Evolutionary conservation across 1,284 basidiomycete species (phyloP), one percentile per base, ranked within the genome.

Genomic region (Trametes polyzona): DNA sequence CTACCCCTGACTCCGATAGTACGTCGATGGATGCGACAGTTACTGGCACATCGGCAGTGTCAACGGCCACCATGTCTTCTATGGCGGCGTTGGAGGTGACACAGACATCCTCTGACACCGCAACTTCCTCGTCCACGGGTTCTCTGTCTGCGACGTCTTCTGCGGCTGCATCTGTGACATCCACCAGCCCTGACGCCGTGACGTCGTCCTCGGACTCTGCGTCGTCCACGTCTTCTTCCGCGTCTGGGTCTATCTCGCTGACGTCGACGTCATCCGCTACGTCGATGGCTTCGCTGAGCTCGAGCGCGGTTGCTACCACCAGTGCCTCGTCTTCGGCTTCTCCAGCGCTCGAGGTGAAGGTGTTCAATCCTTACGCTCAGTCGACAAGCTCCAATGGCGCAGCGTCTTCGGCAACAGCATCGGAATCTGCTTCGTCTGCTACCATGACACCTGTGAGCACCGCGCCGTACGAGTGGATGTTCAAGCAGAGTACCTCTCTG

Each of bases 381-480:
- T n/a, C 36, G 11, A 17, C 26, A n/a, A n/a, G 29, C 19, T 51
- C 49, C 21, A 27, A 27, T 14, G 26, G 52, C 33, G 35, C 35
- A 5, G 27, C 24, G 19, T 27, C 36, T 16, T 29, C 47, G 23
- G 37, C 44, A 4, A 50, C 44, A 16, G 37, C 49, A 19, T 42
- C 54, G 16, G 43, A 12, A 44, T 56, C 12, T 32, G 61, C 50
- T 21, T 37, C 5, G 16, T 48, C 46, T 6, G 23, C 74, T 0
- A 63, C 64, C n/a, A 71, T 73, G 70, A 77, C 74, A 7, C 70
- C 76, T 12, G 67, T 73, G 27, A 74, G 67, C 61, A 76, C 74
- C 14, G 73, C 65, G 47, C 77, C 74, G 1, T 78, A 79, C 60
- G 68, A 71, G 62, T 79, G 75, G 76, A 72, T 69, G 69, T 79